A percentile compares a stretch with the other conserved stretches of the same genome.
Evolutionary conservation across 1,284 basidiomycete species (phyloP).

Genomic region (Volvariella volvacea): DNA sequence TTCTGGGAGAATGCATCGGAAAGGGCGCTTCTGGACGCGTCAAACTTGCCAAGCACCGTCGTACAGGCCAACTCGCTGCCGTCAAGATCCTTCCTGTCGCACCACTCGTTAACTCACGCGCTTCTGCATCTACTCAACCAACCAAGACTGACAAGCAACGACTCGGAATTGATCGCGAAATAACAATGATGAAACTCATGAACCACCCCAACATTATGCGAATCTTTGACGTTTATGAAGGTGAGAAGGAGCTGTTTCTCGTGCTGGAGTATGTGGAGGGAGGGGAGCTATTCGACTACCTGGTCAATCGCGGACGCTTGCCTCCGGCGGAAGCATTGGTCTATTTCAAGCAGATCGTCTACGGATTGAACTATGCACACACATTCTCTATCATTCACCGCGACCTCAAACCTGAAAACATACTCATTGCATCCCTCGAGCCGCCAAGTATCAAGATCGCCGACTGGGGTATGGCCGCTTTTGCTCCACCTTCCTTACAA

Average conservation of each 20-base stretch:
- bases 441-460: slow-evolving; percentile 94
- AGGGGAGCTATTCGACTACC: slow-evolving; percentile 97
- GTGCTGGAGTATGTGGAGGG: slow-evolving; percentile 97
- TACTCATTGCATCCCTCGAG: slow-evolving; percentile 78
- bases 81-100: slow-evolving; percentile 97
- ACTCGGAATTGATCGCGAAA: slow-evolving; percentile 92
- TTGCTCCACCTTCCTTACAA: slow-evolving; percentile 73
- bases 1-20: slow-evolving; percentile 92
- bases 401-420: slow-evolving; percentile 98
- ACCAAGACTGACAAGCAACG: slow-evolving; percentile 85
- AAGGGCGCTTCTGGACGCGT: slow-evolving; percentile 95
- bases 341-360: slow-evolving; percentile 97
- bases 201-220: slow-evolving; percentile 96
- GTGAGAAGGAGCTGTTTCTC: slow-evolving; percentile 86
- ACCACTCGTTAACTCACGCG: slow-evolving; percentile 72
- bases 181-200: slow-evolving; percentile 99
- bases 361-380: slow-evolving; percentile 96
- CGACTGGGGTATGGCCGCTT: slow-evolving; percentile 99
- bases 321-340: slow-evolving; percentile 80
- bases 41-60: slow-evolving; percentile 86
- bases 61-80: slow-evolving; percentile 90
- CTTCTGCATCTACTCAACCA: slow-evolving; percentile 66
- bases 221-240: slow-evolving; percentile 97
- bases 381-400: slow-evolving; percentile 99
- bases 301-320: slow-evolving; percentile 86